Evolutionary conservation across 2,329 filamentous ascomycete species (phyloP), one percentile per base, ranked within the genome.

Genomic region (Alternaria arbusti): DNA sequence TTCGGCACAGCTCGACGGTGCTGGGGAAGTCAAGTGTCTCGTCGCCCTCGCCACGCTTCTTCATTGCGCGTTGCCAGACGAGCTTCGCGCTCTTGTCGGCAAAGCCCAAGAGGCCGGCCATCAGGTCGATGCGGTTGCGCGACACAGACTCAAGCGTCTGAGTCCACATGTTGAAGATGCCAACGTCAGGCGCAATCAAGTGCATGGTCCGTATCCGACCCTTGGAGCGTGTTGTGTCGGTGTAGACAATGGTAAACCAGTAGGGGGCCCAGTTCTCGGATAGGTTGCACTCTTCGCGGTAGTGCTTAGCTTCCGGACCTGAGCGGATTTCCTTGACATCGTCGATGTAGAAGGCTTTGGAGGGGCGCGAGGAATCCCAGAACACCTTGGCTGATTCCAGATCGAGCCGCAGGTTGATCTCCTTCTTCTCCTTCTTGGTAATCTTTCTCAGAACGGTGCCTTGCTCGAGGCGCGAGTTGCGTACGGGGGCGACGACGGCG

Each of bases 211-310:
- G 97, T 72, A 87, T 84, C 23, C 85, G 83, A 47, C 89, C 90
- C 76, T 93, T 95, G 9, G 90, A 90, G 65, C 90, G 91, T 70
- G 93, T 91, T 0, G 91, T 89, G 40, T 93, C 87, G 1, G 89
- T 88, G 79, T 97, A 97, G 57, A 97, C 87, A 69, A 99, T 93
- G 26, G 94, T 96, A 75, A 98, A 95, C 87, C 94, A 97, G 13
- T 89, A 88, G 8, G 86, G 82, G 72, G 94, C 91, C 43, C 89
- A 87, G 6, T 87, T 83, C 55, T 90, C 87, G 1, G 90, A 82
- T 22, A 96, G 83, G 43, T 89, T 88, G 75, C 91, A 92, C 78
- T 97, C 94, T 72, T 95, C 89, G 45, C 93, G 91, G 77, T 97
- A 97, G 77, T 97, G 95, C 61, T 92, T 89, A 17, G 95, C 93